Base-by-base conservation (phyloP, 495 filamentous ascomycete species). In the Podospora conica region DNA sequence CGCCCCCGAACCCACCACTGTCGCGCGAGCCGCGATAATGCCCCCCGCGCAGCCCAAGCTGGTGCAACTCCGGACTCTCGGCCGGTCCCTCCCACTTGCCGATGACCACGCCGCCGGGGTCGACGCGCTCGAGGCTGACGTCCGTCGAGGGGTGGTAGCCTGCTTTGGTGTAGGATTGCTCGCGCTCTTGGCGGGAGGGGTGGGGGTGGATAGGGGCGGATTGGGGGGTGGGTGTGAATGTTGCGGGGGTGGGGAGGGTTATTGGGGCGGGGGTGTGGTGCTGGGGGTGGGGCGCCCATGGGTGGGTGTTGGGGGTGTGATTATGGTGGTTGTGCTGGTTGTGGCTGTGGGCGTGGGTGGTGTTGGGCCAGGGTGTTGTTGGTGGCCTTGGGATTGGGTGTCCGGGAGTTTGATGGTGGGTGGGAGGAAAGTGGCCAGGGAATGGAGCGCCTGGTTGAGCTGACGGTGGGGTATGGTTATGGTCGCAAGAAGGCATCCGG, bases 161-260 rank as follows among this genome's bases (percentile, higher is more conserved):
- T 18, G 15, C 40, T 1, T 48, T 48, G 40, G 40, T 48, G 6
- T 48, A 48, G 1, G 15, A n/a, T 18, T 18, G 18, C 6, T 48
- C 40, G 1, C 40, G 40, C 3, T 48, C 40, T 18, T 48, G 15
- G 18, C 15, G 40, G 0, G 40, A n/a, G 15, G 40, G 40, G 1
- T n/a, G n/a, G 0, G 6, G 6, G 0, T 7, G 40, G 2, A 18
- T 18, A 0, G 15, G 4, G 0, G 33, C 6, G 40, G 15, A 0
- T 8, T 48, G 40, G 0, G 18, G 40, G 5, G 15, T n/a, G 5
- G 40, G 18, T 2, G 15, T 48, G 18, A 48, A 48, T 1, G 40
- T 12, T 0, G n/a, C 33, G 33, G 31, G 12, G 31, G 33, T 40
- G 33, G 33, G 15, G 15, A 4, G 31, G 12, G 9, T n/a, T n/a